Base-by-base conservation (phyloP, 225 moss, liverwort and hornwort genomes). In the Asterella californica region DNA sequence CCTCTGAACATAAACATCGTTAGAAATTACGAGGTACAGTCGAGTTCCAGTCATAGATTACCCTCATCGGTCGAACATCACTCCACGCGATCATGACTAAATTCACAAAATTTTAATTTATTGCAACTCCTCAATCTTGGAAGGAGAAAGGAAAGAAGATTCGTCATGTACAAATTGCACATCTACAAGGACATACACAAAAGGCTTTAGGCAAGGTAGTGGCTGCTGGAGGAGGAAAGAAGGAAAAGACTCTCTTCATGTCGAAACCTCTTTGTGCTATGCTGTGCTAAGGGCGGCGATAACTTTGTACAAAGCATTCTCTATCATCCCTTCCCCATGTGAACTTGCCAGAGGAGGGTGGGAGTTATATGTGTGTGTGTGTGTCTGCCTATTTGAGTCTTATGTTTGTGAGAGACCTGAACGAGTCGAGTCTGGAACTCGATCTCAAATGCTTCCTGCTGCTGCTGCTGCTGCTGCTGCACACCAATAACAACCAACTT, bases 101-200 rank as follows among this genome's bases (percentile, higher is more conserved):
- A 2, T 52, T 50, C 29, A 32, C 73, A n/a, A 46, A 53, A 30
- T 29, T 14, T 15, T 52, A 52, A 3, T 74, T 74, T 74, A 74
- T 74, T 74, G 73, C 73, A 74, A 74, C 14, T 52, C 50, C 49
- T 50, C 73, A 46, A n/a, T 53, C 73, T 29, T 50, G 30, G 10
- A 55, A 38, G 57, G 36, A 59, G 30, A 25, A 55, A 38, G 57
- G 36, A 59, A 38, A 75, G 22, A 36, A 55, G 24, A 75, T 57
- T 57, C 57, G 75, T 57, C 75, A 59, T 75, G 55, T 75, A 75
- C 75, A 75, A 0, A 36, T 72, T 22, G 48, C 18, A 50, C 49
- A 47, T 50, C n/a, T 47, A 53, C 9, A 0, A 63, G 5, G 9
- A 27, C 9, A 15, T 46, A 48, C 45, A 48, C 24, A 38, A 72